A percentile compares a stretch with the other conserved stretches of the same genome.
These are phyloP conservation scores for Chaetothyriales sp. DNA, from an alignment of 2,329 filamentous ascomycete genomes.

Conservation along the genomic window DNA sequence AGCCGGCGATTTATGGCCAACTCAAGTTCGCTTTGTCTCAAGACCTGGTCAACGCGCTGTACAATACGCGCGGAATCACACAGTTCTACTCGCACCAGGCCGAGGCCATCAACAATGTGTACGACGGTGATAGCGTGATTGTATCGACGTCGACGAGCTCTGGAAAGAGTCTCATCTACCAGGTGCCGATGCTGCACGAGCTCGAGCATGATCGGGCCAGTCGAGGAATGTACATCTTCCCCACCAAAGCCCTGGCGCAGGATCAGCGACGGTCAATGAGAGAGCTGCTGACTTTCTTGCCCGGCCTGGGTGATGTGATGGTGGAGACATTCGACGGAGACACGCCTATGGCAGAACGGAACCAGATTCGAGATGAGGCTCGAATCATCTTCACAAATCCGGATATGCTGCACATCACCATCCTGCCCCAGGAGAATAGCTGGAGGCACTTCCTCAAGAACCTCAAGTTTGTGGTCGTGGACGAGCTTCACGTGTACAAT, in stretches of 20 bases:
- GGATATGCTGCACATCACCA: constrained; percentile 92
- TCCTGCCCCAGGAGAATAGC: constrained; percentile 76
- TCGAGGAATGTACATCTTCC: constrained; percentile 94
- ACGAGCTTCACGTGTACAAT: constrained; percentile 93
- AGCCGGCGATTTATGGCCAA: constrained; percentile 68
- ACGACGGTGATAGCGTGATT: constrained; percentile 74
- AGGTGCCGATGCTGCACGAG: constrained; percentile 78
- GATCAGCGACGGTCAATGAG: constrained; percentile 82
- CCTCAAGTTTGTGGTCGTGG: constrained; percentile 76
- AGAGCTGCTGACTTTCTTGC: constrained; percentile 70
- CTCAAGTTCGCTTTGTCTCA: constrained; percentile 79
- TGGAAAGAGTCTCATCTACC: constrained; percentile 95
- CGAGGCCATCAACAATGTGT: constrained; percentile 78
- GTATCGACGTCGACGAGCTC: constrained; percentile 92
- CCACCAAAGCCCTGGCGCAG: constrained; percentile 89
- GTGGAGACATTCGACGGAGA: constrained; percentile 96
- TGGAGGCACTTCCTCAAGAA: constrained; percentile 87
- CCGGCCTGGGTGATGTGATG: constrained; percentile 57
- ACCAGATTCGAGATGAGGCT: constrained; percentile 70
- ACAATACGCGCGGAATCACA: constrained; percentile 78
- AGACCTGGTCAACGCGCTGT: constrained; percentile 84
- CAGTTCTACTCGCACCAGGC: constrained; percentile 84
- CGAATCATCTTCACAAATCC: constrained; percentile 95
- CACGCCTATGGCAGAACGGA: constrained; percentile 67
- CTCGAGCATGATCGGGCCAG: constrained; percentile 64